Conservation (phyloP, 352 stramenopile species). For the Globisporangium mamillatum region DNA sequence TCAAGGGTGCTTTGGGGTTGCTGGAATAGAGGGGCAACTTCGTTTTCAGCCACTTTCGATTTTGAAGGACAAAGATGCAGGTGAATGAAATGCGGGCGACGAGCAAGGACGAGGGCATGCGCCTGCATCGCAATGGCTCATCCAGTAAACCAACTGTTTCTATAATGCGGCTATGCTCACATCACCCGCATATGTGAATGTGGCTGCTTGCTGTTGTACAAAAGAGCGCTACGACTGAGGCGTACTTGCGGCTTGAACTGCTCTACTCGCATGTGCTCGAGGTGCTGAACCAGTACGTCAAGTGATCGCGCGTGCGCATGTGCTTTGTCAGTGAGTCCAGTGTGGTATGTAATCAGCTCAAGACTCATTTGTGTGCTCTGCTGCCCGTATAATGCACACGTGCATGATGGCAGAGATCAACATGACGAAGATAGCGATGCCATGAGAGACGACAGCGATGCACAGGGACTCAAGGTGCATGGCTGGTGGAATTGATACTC, state of each 20-base stretch:
- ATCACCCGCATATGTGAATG: background rate
- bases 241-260: slow-evolving; percentile 33
- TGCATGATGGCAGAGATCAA: background rate
- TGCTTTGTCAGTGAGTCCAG: background rate
- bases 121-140: background rate
- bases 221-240: slow-evolving; percentile 21
- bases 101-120: background rate
- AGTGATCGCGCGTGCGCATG: background rate
- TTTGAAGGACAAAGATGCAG: background rate
- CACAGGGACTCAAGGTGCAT: slow-evolving; percentile 16
- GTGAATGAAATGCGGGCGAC: background rate
- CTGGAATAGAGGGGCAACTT: slow-evolving; percentile 11
- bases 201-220: background rate
- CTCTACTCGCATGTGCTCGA: slow-evolving; percentile 30
- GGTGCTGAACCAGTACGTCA: slow-evolving; percentile 24
- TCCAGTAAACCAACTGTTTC: background rate
- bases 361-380: background rate
- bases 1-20: background rate
- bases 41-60: background rate
- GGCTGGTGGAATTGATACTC: background rate
- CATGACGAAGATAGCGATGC: background rate
- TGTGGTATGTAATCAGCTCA: background rate
- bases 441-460: slow-evolving; percentile 8
- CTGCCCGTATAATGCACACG: background rate
- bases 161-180: background rate